Conservation (phyloP, 352 stramenopile species). For the Globisporangium alternatum region DNA sequence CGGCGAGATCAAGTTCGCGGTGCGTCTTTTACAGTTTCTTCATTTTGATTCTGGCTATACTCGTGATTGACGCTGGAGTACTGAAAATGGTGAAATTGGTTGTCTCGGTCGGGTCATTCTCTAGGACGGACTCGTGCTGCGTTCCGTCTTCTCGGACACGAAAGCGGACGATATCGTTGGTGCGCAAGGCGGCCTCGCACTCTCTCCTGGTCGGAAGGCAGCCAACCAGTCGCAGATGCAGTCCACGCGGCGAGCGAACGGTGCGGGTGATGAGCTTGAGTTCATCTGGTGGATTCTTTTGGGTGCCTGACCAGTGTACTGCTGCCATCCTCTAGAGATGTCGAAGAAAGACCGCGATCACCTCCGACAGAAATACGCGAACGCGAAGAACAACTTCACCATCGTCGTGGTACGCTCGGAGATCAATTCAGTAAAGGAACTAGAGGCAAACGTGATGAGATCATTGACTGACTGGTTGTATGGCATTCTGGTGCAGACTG, state of each 20-base stretch:
- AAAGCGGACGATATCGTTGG: slow-evolving; percentile 5
- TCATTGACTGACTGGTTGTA: neutral
- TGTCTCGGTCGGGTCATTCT: neutral
- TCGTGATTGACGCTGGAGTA: neutral
- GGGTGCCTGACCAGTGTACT: neutral
- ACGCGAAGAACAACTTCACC: slow-evolving; percentile 78
- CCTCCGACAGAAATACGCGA: slow-evolving; percentile 72
- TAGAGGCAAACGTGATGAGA: too few relatives aligned
- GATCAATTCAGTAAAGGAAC: too few relatives aligned
- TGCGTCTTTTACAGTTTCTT: slow-evolving; percentile 21
- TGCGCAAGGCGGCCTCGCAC: neutral
- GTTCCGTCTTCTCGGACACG: slow-evolving; percentile 50
- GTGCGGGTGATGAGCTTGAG: neutral
- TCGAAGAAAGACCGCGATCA: slow-evolving; percentile 63
- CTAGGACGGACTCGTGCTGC: slow-evolving; percentile 66
- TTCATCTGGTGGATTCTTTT: neutral
- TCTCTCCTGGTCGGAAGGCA: slow-evolving; percentile 14
- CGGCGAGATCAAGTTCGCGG: slow-evolving; percentile 81
- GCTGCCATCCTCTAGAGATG: slow-evolving; percentile 28
- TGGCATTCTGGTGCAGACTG: slow-evolving; percentile 36
- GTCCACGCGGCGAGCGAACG: slow-evolving; percentile 16
- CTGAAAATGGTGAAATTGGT: neutral
- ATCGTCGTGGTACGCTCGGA: slow-evolving; percentile 57
- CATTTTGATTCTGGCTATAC: too few relatives aligned
- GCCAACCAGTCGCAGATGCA: slow-evolving; percentile 17